These are phyloP conservation scores for Pichia sp. DNA, from an alignment of 1,139 yeast genomes.

Conservation along the genomic window DNA sequence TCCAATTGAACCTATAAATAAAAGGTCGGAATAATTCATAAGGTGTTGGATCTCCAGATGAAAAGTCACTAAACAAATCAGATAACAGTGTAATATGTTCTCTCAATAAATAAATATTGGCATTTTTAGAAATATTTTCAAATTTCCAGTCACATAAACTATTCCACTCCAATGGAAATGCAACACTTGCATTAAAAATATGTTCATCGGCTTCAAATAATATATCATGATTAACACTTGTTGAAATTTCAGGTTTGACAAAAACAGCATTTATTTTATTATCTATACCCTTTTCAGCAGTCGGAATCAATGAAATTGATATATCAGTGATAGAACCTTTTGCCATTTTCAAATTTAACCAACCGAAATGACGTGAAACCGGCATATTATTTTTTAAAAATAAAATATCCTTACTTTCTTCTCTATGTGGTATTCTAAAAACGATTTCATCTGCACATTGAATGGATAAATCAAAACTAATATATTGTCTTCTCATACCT, in stretches of 20 bases:
- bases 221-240: constrained; percentile 87
- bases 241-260: constrained; percentile 55
- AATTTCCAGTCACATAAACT: constrained; percentile 67
- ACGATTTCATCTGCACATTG: constrained; percentile 59
- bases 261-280: constrained; percentile 48
- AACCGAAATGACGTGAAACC: constrained; percentile 67
- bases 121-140: constrained; percentile 45
- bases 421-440: constrained; percentile 79
- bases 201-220: constrained; percentile 61
- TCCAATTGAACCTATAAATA: constrained; percentile 58
- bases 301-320: constrained; percentile 49
- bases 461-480: constrained; percentile 50
- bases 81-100: constrained; percentile 76
- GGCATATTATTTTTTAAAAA: constrained; percentile 13
- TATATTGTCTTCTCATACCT: constrained; percentile 50
- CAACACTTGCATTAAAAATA: constrained; percentile 48
- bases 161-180: constrained; percentile 78
- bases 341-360: constrained; percentile 72
- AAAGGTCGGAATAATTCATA: constrained; percentile 76
- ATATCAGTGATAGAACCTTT: constrained; percentile 46
- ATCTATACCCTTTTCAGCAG: constrained; percentile 49
- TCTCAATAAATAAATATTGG: constrained; percentile 62
- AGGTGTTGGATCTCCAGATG: constrained; percentile 64
- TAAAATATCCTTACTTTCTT: constrained; percentile 61
- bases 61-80: constrained; percentile 72